Evolutionary conservation across 371 early-diverging fungal species (phyloP), one percentile per base, ranked within the genome.

Genomic region (Sporodiniella umbellata): DNA sequence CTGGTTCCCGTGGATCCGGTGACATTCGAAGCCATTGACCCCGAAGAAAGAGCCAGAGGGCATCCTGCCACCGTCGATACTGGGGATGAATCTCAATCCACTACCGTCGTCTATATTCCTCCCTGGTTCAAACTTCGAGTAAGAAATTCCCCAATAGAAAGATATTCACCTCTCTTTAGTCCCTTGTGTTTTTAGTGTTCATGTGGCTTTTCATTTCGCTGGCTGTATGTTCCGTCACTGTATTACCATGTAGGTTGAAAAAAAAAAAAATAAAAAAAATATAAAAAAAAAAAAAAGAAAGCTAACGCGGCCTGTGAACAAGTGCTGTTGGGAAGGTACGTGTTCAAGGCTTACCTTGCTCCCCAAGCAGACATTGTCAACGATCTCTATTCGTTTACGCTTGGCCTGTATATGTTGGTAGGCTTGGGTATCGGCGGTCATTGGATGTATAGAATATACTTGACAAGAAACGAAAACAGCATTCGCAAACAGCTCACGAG

Each of bases 1-100:
- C 57, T 91, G 10, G 83, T 91, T 5, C 90, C 86, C 19, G 80
- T 89, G 8, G 81, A 87, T 38, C 76, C 76, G 11, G 75, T 75
- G 22, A 58, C 72, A 18, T 83, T 87, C 11, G 68, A 66, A 7
- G 81, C 90, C 3, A 43, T 81, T 21, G 76, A 86, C 48, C 75
- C 81, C 21, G 70, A 73, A 37, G 86, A 83, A 39, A 81, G 85
- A 68, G 54, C 43, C 18, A 48, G 65, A 42, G 78, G 74, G 12
- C 78, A 78, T 25, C 80, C 83, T 42, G 82, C 78, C 57, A 62
- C 81, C 31, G 60, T 68, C 26, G 72, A 77, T 57, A 53, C 77
- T 39, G 54, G 68, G 47, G 72, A 79, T 65, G 61, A 72, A 42
- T 60, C 75, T 45, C 59, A 70, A 53, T 66, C 73, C 21, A 80